Evolutionary conservation across 768 basidiomycete genomes (phyloP).

Genomic region (Lactarius indigo): DNA sequence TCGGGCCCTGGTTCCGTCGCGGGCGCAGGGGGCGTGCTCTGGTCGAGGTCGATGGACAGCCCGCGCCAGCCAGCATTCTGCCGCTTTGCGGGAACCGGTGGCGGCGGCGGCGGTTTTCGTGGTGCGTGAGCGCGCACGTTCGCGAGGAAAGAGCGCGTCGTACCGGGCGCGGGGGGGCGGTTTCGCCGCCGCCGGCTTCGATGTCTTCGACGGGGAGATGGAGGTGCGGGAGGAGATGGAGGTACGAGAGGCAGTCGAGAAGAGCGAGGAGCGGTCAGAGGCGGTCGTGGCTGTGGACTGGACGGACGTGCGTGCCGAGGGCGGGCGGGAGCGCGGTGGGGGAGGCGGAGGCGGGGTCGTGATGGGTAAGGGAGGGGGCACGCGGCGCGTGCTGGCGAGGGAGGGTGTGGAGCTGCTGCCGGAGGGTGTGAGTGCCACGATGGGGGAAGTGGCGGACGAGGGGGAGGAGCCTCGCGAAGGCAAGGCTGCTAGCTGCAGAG

Average conservation of each 20-base stretch:
- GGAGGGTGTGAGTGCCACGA: background rate
- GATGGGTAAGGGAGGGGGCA: slow-evolving; percentile 4
- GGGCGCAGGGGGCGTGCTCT: slow-evolving; percentile 29
- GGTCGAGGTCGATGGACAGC: slow-evolving; percentile 58
- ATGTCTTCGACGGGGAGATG: background rate
- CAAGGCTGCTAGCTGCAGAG: background rate
- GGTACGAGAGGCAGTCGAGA: slow-evolving; percentile 41
- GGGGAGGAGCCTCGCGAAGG: slow-evolving; percentile 26
- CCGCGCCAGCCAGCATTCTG: slow-evolving; percentile 70
- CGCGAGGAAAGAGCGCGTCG: slow-evolving; percentile 32
- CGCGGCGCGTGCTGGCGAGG: slow-evolving; percentile 14
- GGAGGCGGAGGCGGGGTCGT: slow-evolving; percentile 6
- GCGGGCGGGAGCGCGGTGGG: slow-evolving; percentile 18
- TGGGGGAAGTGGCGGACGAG: slow-evolving; percentile 37
- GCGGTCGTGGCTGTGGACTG: slow-evolving; percentile 31
- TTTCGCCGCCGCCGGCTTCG: slow-evolving; percentile 21
- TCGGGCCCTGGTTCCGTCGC: slow-evolving; percentile 36
- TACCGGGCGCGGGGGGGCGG: slow-evolving; percentile 30
- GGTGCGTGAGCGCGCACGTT: slow-evolving; percentile 22
- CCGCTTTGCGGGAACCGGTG: slow-evolving; percentile 40
- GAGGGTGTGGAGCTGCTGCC: slow-evolving; percentile 7
- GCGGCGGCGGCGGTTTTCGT: slow-evolving; percentile 34
- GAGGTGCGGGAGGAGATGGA: slow-evolving; percentile 32
- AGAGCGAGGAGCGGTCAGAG: slow-evolving; percentile 22
- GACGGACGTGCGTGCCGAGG: slow-evolving; percentile 35